Conservation (phyloP, 495 filamentous ascomycete species). For the Penicillium egyptiacum region DNA sequence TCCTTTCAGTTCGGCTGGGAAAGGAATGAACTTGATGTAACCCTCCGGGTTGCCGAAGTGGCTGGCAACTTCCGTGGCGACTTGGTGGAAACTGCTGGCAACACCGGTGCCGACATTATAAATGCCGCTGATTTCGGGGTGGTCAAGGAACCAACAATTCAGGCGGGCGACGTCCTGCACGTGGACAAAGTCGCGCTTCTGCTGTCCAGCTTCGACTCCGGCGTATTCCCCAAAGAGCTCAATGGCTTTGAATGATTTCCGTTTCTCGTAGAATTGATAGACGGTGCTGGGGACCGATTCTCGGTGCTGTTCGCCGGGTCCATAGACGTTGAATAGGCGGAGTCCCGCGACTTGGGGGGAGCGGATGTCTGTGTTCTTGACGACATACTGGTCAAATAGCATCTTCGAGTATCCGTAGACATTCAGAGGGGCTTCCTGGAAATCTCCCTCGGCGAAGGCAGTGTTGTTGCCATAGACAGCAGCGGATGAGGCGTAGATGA, state of each 20-base stretch:
- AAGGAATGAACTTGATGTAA: background rate
- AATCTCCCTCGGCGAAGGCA: background rate
- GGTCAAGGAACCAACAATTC: conserved; percentile 12
- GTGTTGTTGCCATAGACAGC: conserved; percentile 1
- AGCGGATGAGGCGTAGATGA: conserved; percentile 10
- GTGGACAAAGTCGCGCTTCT: conserved; percentile 11
- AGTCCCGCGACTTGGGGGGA: background rate
- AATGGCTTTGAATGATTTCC: conserved; percentile 6
- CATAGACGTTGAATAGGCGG: conserved; percentile 8
- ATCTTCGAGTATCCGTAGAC: conserved; percentile 4
- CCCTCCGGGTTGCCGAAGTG: conserved; percentile 5
- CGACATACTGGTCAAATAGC: conserved; percentile 5
- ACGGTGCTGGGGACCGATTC: background rate
- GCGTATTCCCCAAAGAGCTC: conserved; percentile 7
- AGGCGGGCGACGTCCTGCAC: conserved; percentile 11
- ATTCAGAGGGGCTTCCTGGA: conserved; percentile 3
- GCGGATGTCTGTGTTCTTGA: background rate
- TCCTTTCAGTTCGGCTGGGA: background rate
- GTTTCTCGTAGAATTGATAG: conserved; percentile 4
- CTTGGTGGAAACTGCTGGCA: background rate
- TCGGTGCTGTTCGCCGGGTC: conserved; percentile 2
- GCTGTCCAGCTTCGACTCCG: conserved; percentile 4
- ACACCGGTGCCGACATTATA: conserved; percentile 10
- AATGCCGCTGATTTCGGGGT: conserved; percentile 7
- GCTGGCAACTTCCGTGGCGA: background rate